Evolutionary conservation across 2,329 filamentous ascomycete genomes (phyloP), one percentile per base, ranked within the genome.

Genomic region (Penicillium aurantiogriseum): DNA sequence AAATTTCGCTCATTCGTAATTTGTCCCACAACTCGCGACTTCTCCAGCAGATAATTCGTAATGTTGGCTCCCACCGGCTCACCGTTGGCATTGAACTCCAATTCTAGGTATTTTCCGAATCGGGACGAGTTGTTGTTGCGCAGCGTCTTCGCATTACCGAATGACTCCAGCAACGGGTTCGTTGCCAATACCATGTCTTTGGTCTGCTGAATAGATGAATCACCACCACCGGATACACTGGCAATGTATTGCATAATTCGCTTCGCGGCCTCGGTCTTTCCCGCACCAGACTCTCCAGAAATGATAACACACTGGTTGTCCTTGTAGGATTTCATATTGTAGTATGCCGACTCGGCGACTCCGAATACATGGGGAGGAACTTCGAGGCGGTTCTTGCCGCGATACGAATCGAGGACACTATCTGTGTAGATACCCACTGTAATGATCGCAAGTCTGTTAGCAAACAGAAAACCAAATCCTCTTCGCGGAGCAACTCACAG

Each of bases 271-370:
- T 99, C 94, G 15, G 94, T 99, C 83, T 99, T 99, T 74, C 94
- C 94, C 35, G 94, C 94, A 73, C 94, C 94, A 3, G 94, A 97
- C 79, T 99, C 94, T 73, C 94, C 94, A 5, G 94, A 97, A 68
- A 99, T 99, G 76, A 99, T 99, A 66, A 99, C 93, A 79, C 94
- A 97, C 76, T 99, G 94, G 79, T 97, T 97, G 68, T 97, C 94
- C 71, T 91, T 91, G 82, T 99, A 99, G 46, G 92, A 93, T 76
- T 97, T 97, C 94, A 99, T 97, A 81, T 99, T 97, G 81, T 97
- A 97, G 81, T 99, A 99, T 54, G 92, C 78, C 8, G 93, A 89
- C 78, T 99, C 94, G 72, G 94, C 94, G 70, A 99, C 94, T 60
- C 92, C 93, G 75, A 97, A 99, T 67, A 99, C 94, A 77, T 99